Percentiles rank a stretch among this genome's conserved stretches.
phyloP scores from a whole-genome alignment of 768 basidiomycete genomes.

The Termitomyces heimii region DNA sequence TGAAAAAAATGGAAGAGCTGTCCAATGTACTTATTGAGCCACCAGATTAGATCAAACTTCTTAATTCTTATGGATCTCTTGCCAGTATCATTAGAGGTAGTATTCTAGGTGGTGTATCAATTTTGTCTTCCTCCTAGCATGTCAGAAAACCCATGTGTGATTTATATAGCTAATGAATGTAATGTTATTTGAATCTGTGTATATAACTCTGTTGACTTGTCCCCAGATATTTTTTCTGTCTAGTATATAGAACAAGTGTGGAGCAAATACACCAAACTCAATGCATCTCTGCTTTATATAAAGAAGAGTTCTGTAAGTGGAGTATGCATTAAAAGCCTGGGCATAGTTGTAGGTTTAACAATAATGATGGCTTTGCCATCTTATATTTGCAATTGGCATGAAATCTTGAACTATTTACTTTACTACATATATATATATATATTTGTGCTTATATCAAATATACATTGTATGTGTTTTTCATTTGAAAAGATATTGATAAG shows the following conservation, averaged over 20 bases:
- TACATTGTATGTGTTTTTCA: not conserved
- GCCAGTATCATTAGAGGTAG: conserved; percentile 92
- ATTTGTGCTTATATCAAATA: not conserved
- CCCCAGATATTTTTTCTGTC: conserved; percentile 43
- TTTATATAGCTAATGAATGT: conserved; percentile 82
- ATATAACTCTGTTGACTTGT: conserved; percentile 47
- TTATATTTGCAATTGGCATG: not conserved
- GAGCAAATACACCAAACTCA: conserved; percentile 52
- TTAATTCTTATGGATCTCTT: conserved; percentile 70
- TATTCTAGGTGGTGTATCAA: conserved; percentile 85
- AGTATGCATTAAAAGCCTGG: conserved; percentile 54
- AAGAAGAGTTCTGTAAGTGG: conserved; percentile 66
- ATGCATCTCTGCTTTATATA: conserved; percentile 67
- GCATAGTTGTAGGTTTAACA: conserved; percentile 49
- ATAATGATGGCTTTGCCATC: conserved; percentile 18
- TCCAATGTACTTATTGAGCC: conserved; percentile 90
- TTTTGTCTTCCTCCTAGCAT: not conserved
- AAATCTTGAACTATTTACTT: not conserved
- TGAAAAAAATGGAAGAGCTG: conserved; percentile 78
- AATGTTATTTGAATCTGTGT: conserved; percentile 95
- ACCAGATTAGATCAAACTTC: conserved; percentile 72
- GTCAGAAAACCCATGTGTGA: not conserved
- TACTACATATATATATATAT: conserved; percentile 4
- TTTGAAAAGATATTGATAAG: not conserved
- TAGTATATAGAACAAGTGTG: conserved; percentile 64